These are phyloP conservation scores for Pythium pectinolyticum DNA, from an alignment of 352 stramenopile genomes.

Conservation along the genomic window DNA sequence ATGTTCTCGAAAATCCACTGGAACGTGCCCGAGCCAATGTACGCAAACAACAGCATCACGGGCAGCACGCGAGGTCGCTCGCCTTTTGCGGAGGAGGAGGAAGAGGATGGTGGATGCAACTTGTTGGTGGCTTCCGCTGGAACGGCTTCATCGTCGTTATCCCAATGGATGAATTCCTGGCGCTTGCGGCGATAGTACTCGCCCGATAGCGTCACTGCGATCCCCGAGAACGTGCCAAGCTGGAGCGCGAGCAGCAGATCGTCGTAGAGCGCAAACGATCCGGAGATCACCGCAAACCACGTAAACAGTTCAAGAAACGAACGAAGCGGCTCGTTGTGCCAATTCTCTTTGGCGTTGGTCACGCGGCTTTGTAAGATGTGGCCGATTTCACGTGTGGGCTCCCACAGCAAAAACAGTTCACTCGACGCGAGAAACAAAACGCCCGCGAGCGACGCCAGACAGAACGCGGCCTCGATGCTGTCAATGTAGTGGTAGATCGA, in stretches of 20 bases:
- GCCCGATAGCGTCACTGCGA: constrained; percentile 73
- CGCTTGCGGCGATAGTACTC: constrained; percentile 76
- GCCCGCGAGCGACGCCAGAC: constrained; percentile 69
- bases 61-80: constrained; percentile 36
- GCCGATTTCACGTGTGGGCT: constrained; percentile 68
- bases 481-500: constrained; percentile 87
- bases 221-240: constrained; percentile 80
- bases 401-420: constrained; percentile 82
- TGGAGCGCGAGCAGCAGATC: constrained; percentile 78
- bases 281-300: constrained; percentile 77
- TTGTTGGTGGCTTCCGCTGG: neutral
- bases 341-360: constrained; percentile 77
- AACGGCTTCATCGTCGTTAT: constrained; percentile 19
- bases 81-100: neutral
- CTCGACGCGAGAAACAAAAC: constrained; percentile 81
- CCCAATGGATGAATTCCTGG: constrained; percentile 54
- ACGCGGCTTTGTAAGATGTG: constrained; percentile 76
- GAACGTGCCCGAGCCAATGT: constrained; percentile 84
- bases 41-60: constrained; percentile 78
- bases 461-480: constrained; percentile 84
- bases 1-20: constrained; percentile 90
- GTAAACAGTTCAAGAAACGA: constrained; percentile 85
- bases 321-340: constrained; percentile 66
- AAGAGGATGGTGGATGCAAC: neutral
- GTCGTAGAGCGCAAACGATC: constrained; percentile 81